Evolutionary conservation across 78 protist genomes (phyloP).

Genomic region (Dictyostelium brefeldianum): DNA sequence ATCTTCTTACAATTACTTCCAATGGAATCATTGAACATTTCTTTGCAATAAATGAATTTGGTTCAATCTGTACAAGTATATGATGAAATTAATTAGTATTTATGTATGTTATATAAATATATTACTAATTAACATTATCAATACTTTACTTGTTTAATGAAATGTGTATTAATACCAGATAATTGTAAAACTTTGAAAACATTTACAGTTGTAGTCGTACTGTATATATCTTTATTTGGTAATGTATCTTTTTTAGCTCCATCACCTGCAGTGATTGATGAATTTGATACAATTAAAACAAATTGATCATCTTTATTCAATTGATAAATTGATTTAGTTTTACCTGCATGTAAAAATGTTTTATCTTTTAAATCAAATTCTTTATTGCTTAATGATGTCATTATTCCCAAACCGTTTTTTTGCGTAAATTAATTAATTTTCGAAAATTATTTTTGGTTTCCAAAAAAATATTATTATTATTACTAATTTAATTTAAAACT

Average conservation of each 20-base stretch:
- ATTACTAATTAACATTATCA: too few relatives aligned
- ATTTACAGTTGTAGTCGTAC: conserved; percentile 61
- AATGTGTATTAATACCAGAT: conserved; percentile 63
- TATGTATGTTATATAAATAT: too few relatives aligned
- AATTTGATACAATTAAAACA: conserved; percentile 61
- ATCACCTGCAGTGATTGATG: conserved; percentile 84
- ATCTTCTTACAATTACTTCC: conserved; percentile 72
- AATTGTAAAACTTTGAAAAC: conserved; percentile 38
- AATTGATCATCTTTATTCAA: conserved; percentile 69
- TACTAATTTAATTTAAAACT: too few relatives aligned
- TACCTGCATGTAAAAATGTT: conserved; percentile 56
- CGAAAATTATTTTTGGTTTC: too few relatives aligned
- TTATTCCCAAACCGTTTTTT: neutral
- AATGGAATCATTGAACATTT: conserved; percentile 79
- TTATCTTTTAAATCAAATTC: conserved; percentile 46
- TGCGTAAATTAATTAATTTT: too few relatives aligned
- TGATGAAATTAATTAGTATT: too few relatives aligned
- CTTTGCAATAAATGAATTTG: conserved; percentile 63
- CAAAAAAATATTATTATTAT: too few relatives aligned
- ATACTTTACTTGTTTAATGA: conserved; percentile 33
- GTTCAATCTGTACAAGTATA: too few relatives aligned
- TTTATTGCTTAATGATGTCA: neutral
- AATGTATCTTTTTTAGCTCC: conserved; percentile 68
- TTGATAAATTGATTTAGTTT: conserved; percentile 58
- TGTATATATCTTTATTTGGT: conserved; percentile 51